Evolutionary conservation across 176 grass and related monocot genomes (phyloP).

Genomic region (Bromus sterilis): DNA sequence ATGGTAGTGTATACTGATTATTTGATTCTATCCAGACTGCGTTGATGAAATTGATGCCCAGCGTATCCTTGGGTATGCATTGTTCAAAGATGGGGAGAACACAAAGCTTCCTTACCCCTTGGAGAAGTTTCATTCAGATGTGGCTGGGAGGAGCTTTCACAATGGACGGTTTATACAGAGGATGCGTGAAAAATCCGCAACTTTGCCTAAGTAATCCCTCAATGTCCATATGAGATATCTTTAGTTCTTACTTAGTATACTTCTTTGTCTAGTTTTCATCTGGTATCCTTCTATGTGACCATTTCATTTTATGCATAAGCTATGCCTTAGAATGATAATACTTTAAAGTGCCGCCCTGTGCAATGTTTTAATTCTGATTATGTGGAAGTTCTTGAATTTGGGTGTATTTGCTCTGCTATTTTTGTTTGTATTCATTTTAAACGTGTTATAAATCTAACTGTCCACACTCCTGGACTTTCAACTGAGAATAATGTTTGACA

Average conservation of each 20-base stretch:
- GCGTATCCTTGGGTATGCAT: conserved; percentile 73
- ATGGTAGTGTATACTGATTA: neutral
- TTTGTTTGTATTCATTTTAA: neutral
- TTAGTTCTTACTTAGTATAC: neutral
- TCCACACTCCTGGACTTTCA: neutral
- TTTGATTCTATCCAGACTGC: conserved; percentile 54
- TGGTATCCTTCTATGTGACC: neutral
- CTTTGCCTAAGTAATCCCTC: conserved; percentile 65
- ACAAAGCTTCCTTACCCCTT: conserved; percentile 87
- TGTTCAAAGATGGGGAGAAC: conserved; percentile 86
- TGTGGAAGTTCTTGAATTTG: neutral
- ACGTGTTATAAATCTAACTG: neutral
- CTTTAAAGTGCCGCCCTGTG: neutral
- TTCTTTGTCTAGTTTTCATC: neutral
- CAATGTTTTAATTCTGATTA: neutral
- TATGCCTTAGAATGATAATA: neutral
- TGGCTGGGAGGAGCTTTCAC: conserved; percentile 94
- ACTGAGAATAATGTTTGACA: neutral
- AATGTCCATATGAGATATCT: neutral
- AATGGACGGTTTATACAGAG: conserved; percentile 96
- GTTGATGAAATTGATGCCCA: conserved; percentile 96
- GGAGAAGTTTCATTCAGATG: conserved; percentile 83
- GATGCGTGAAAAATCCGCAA: conserved; percentile 78
- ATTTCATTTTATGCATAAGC: neutral
- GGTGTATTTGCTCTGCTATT: neutral